Conservation (phyloP, 2,329 filamentous ascomycete genomes). For the Thelonectria rubi region DNA sequence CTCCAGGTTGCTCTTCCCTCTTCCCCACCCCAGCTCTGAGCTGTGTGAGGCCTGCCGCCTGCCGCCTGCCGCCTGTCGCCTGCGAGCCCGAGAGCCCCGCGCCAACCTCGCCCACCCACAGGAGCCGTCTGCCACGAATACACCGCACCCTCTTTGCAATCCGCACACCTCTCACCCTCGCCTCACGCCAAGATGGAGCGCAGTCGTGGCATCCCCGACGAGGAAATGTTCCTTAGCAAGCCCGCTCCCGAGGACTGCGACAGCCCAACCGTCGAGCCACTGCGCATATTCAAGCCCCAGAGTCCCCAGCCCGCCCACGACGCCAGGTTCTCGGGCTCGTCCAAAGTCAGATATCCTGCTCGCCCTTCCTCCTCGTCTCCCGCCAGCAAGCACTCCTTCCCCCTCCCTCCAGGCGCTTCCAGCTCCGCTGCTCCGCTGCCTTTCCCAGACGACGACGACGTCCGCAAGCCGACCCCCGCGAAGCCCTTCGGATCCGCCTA, state of each 20-base stretch:
- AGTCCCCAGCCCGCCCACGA: conserved; percentile 66
- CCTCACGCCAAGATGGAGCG: conserved; percentile 55
- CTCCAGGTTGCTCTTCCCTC: background rate
- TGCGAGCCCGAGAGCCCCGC: conserved; percentile 12
- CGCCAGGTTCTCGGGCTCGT: conserved; percentile 50
- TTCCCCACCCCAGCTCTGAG: conserved; percentile 1
- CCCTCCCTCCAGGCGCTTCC: conserved; percentile 73
- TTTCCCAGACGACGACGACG: conserved; percentile 77
- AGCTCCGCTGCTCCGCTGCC: conserved; percentile 73
- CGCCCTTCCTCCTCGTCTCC: conserved; percentile 55
- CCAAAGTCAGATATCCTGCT: conserved; percentile 60
- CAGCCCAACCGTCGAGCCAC: conserved; percentile 82
- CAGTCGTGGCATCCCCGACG: conserved; percentile 73
- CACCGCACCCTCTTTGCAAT: background rate
- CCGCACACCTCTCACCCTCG: conserved; percentile 6
- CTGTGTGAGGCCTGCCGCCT: conserved; percentile 2
- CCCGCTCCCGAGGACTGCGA: conserved; percentile 64
- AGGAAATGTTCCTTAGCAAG: conserved; percentile 82
- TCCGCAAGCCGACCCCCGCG: conserved; percentile 55
- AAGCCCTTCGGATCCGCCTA: conserved; percentile 57
- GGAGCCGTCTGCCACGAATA: conserved; percentile 6
- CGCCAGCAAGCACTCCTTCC: conserved; percentile 65
- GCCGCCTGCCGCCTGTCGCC: too few species aligned
- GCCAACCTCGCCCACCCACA: conserved; percentile 5
- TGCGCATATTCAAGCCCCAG: conserved; percentile 84